Base-by-base conservation (phyloP, 2,329 filamentous ascomycete genomes). In the Macroventuria anomochaeta region DNA sequence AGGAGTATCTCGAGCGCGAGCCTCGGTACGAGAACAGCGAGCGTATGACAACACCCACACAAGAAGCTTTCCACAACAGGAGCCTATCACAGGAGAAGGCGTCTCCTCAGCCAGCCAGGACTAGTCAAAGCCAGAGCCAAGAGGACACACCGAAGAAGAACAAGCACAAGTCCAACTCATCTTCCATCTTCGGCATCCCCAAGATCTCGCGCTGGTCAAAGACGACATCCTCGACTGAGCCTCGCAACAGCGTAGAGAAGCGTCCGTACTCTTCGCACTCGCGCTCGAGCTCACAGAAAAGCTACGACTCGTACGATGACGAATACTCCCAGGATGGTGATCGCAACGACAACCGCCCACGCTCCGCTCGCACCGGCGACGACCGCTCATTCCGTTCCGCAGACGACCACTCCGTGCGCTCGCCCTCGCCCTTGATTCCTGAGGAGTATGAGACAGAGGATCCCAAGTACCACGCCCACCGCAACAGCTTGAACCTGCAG, bases 131-230 rank as follows among this genome's bases (percentile, higher is more conserved):
- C n/a, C 75, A 83, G 52, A 93, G 90, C 77, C 87, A 86, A 50
- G 92, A 96, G 58, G 90, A 92, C 57, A 96, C 91, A 0, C 90
- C 91, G 10, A 75, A 81, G 61, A 75, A 81, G 61, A 90, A 89
- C 74, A 97, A 96, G 78, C 90, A 96, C 78, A 96, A 96, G 73
- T 93, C 91, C 1, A 89, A 85, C 69, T 86, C 87, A 53, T 95
- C 91, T 0, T 91, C 90, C 0, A 81, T 87, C 80, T 89, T 96
- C 50, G 77, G 76, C 41, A 76, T 78, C 57, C 92, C 93, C 20
- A 97, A 96, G 79, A 93, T 96, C 58, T 97, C 95, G 5, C 86
- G 95, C 36, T 99, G 95, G 95, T 97, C 93, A 0, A 95, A 96
- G 77, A 97, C 93, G 2, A 99, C 95, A 0, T 85, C 93, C 3